Evolutionary conservation across 331 rosid species (phyloP).

Genomic region (Ulmus americana): DNA sequence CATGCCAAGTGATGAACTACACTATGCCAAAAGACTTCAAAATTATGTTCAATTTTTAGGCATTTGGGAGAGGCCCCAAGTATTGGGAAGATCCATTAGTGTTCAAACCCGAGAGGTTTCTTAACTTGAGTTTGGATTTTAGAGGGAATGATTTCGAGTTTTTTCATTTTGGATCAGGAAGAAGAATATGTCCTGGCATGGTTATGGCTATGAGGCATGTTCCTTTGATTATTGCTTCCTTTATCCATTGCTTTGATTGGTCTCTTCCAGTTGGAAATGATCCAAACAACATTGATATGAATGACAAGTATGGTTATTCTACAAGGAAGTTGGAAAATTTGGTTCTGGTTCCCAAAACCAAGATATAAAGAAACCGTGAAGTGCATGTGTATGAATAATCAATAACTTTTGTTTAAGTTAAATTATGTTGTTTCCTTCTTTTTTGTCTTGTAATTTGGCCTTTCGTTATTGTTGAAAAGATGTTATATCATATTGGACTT

Average conservation of each 20-base stretch:
- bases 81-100: constrained; percentile 11
- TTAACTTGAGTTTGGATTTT: not conserved
- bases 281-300: constrained; percentile 1
- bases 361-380: not conserved
- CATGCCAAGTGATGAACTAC: constrained; percentile 19
- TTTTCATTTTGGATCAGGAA: constrained; percentile 23
- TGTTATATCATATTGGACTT: too few relatives aligned
- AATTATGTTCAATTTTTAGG: constrained; percentile 6
- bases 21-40: constrained; percentile 16
- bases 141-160: constrained; percentile 15
- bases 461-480: too few relatives aligned
- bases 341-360: constrained; percentile 8
- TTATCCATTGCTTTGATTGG: constrained; percentile 22
- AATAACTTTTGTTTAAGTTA: too few relatives aligned
- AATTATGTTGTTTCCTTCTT: too few relatives aligned
- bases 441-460: too few relatives aligned
- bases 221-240: constrained; percentile 10
- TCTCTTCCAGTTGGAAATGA: constrained; percentile 16
- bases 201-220: constrained; percentile 12
- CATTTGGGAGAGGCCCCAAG: constrained; percentile 12
- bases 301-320: constrained; percentile 16
- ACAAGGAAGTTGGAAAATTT: constrained; percentile 2
- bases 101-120: constrained; percentile 12
- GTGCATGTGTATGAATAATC: too few relatives aligned
- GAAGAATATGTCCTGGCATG: constrained; percentile 22